Percentiles rank a stretch among this genome's conserved stretches.
phyloP scores from a whole-genome alignment of 345 rosid genomes.

The Citrus maxima region DNA sequence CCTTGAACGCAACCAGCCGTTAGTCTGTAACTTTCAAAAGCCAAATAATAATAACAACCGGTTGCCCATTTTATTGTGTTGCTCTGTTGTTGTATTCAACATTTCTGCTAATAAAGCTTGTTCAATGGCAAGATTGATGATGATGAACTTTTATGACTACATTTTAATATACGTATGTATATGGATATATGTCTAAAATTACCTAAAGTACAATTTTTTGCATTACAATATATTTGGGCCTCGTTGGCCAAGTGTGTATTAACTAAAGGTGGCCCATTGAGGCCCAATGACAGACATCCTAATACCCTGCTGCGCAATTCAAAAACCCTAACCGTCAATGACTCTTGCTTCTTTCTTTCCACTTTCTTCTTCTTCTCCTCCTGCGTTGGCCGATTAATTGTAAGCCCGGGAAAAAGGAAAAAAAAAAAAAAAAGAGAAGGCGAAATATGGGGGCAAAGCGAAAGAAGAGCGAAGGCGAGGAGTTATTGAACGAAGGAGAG shows the following conservation, averaged over 20 bases:
- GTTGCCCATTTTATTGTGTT: not conserved
- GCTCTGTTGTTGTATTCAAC: not conserved
- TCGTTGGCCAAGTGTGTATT: no score
- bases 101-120: not conserved
- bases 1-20: not conserved
- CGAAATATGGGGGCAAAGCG: slow-evolving; percentile 50
- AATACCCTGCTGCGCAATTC: no score
- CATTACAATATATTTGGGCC: no score
- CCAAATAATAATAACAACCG: not conserved
- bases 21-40: not conserved
- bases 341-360: not conserved
- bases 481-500: slow-evolving; percentile 20
- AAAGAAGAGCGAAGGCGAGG: slow-evolving; percentile 34
- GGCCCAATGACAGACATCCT: not conserved
- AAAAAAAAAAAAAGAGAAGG: not conserved
- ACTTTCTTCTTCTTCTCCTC: not conserved
- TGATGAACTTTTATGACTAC: not conserved
- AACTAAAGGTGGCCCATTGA: not conserved
- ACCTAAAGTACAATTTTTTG: no score
- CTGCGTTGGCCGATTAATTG: not conserved
- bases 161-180: no score
- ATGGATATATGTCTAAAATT: no score
- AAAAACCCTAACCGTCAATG: not conserved
- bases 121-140: not conserved
- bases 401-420: no score